phyloP scores from a whole-genome alignment of 495 filamentous ascomycete species.

The Cairneyella variabilis region DNA sequence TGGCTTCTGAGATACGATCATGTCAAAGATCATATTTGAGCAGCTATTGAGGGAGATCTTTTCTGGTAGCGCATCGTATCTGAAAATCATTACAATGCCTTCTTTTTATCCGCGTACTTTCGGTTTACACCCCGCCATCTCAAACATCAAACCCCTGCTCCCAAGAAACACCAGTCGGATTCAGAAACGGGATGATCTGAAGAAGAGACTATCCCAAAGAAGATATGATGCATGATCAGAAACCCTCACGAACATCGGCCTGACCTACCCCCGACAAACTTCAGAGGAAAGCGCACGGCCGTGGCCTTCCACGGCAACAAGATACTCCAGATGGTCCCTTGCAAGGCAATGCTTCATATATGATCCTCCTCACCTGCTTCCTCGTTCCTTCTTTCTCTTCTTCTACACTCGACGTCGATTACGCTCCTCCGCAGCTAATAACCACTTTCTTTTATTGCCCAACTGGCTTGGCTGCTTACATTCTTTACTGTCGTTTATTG shows the following conservation, averaged over 20 bases:
- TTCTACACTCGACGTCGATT: conserved; percentile 25
- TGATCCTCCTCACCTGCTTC: conserved; percentile 42
- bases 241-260: conserved; percentile 24
- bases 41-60: no score
- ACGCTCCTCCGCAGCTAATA: conserved; percentile 42
- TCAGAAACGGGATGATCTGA: conserved; percentile 22
- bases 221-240: conserved; percentile 29
- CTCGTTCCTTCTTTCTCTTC: conserved; percentile 34
- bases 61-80: no score
- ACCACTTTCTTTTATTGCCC: conserved; percentile 50
- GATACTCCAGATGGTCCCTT: conserved; percentile 24
- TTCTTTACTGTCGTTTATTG: conserved; percentile 42
- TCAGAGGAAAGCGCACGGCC: conserved; percentile 23
- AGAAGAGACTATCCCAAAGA: conserved; percentile 14
- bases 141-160: conserved; percentile 19
- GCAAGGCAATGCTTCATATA: conserved; percentile 27
- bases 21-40: no score
- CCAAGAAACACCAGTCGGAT: conserved; percentile 22
- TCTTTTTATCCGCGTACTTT: no score
- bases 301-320: conserved; percentile 7
- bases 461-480: conserved; percentile 59
- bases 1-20: no score
- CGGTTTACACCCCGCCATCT: conserved; percentile 19
- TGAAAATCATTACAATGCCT: no score
- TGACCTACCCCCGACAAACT: conserved; percentile 11